A percentile compares a stretch with the other conserved stretches of the same genome.
phyloP scores from a whole-genome alignment of 345 rosid species.

The Nasturtium officinale region DNA sequence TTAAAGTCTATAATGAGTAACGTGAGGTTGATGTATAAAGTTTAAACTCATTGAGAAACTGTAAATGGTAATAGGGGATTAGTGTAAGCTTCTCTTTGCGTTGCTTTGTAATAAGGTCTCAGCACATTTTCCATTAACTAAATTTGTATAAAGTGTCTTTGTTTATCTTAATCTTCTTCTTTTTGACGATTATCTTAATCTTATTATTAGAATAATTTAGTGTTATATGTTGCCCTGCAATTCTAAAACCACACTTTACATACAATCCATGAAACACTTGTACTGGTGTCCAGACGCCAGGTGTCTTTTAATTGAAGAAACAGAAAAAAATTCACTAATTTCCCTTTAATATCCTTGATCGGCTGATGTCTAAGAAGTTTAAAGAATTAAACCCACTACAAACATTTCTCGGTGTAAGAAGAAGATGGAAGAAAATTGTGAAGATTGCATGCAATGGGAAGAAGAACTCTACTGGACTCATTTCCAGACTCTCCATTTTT shows the following conservation, averaged over 20 bases:
- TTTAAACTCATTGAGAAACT: background rate
- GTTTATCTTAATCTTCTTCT: background rate
- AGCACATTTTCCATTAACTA: background rate
- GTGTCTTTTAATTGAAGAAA: background rate
- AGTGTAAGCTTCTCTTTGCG: background rate
- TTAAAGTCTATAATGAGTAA: too few species aligned
- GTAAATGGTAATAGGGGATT: background rate
- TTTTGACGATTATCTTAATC: too few species aligned
- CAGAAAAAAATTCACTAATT: background rate
- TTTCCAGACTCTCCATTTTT: constrained; percentile 62
- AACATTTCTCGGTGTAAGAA: background rate
- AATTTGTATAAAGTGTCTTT: background rate
- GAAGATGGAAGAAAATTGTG: constrained; percentile 53
- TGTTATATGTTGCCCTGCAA: background rate
- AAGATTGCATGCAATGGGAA: constrained; percentile 65
- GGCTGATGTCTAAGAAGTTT: background rate
- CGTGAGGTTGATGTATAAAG: background rate
- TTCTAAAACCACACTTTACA: background rate
- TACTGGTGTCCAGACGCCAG: background rate
- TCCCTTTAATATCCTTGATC: background rate
- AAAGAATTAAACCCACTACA: background rate
- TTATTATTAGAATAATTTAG: background rate
- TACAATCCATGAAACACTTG: background rate
- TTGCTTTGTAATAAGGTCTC: background rate
- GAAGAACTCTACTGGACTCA: constrained; percentile 75